These are phyloP conservation scores for Ustilago esculenta DNA, from an alignment of 1,284 basidiomycete species.

Conservation along the genomic window DNA sequence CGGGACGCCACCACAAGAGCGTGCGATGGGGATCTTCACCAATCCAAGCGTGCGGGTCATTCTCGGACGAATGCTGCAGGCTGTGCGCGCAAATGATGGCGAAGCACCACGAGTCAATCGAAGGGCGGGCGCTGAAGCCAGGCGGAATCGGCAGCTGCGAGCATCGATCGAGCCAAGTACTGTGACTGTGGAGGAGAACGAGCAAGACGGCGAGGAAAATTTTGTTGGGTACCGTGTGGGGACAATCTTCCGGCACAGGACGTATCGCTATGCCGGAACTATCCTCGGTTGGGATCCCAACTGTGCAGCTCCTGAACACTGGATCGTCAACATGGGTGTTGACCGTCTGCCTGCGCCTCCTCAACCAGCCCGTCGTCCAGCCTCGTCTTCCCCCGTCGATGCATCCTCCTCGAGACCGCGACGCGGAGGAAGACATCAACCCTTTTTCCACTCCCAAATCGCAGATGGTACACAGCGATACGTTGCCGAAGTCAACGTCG, in stretches of 20 bases:
- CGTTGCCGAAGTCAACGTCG: conserved; percentile 44
- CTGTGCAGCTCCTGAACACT: conserved; percentile 45
- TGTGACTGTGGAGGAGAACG: background rate
- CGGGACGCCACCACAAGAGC: background rate
- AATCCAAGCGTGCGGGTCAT: conserved; percentile 12
- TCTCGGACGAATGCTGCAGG: conserved; percentile 26
- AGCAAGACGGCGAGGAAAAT: conserved; percentile 5
- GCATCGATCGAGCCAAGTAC: background rate
- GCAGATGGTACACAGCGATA: conserved; percentile 31
- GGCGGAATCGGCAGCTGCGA: background rate
- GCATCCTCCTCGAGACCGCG: background rate
- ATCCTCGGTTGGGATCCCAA: conserved; percentile 45
- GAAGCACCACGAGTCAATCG: conserved; percentile 16
- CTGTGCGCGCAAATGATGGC: conserved; percentile 17
- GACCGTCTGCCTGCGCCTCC: conserved; percentile 33
- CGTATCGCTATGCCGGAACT: conserved; percentile 43
- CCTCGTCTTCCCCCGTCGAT: background rate
- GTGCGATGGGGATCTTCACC: conserved; percentile 1
- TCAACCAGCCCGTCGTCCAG: background rate
- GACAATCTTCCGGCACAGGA: conserved; percentile 50
- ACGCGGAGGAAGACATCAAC: conserved; percentile 33
- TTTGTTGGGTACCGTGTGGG: conserved; percentile 33
- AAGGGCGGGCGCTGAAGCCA: conserved; percentile 1
- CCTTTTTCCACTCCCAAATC: conserved; percentile 40
- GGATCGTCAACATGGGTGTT: conserved; percentile 54